Base-by-base conservation (phyloP, 169 alveolate species). In the Cyclospora cayetanensis region DNA sequence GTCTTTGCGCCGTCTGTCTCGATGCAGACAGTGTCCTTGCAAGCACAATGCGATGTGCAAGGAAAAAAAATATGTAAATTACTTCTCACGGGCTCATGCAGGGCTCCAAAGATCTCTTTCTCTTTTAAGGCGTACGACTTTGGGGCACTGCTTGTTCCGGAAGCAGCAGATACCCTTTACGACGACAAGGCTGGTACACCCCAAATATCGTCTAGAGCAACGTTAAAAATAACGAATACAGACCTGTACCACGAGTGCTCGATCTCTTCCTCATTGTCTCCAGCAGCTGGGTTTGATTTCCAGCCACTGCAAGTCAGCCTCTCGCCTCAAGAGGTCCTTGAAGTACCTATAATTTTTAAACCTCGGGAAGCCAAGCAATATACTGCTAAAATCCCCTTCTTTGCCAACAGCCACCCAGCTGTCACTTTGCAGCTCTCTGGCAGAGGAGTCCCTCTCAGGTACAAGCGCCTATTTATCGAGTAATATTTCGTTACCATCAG, bases 121-220 rank as follows among this genome's bases (percentile, higher is more conserved):
- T 95, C 97, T 90, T 97, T 97, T 79, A 77, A 82, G 3, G 52
- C 80, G 50, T 95, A 97, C 95, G 98, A 98, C 90, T 98, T 98
- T 90, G 99, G 99, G 22, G 97, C 98, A 53, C 96, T 98, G 94
- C 96, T 96, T 92, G 98, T 97, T 4, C 95, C 97, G 90, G 91
- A 85, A 5, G 83, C 87, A 25, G 27, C 83, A 20, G 74, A 77
- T 31, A 60, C 43, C 42, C 70, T 79, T 35, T 63, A 5, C 52
- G 91, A 46, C 31, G n/a, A 66, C 39, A 35, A 53, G 72, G 65
- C 83, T 2, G 42, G 34, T 34, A 34, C 63, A 46, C 94, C 82
- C 27, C 70, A 70, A 34, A 66, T 53, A 80, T 50, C 89, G 0
- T 80, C 89, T 50, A 41, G 74, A 80, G 55, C 52, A 31, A 97